Conservation (phyloP, 129 eudicot genomes). For the Ambrosia artemisiifolia region DNA sequence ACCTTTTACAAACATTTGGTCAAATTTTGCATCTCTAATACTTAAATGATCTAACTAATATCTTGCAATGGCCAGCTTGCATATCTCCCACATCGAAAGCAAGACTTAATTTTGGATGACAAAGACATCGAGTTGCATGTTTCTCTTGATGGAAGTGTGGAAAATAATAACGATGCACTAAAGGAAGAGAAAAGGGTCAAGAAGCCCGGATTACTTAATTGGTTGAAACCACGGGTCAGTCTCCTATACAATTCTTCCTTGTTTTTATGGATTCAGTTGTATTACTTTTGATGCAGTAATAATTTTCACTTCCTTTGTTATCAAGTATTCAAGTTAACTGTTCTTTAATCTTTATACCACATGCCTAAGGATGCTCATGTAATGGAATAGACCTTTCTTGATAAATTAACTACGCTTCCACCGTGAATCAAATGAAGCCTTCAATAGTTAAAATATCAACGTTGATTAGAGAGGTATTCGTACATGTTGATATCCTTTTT, state of each 20-base stretch:
- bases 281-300: not conserved
- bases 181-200: slow-evolving; percentile 75
- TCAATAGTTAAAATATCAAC: not conserved
- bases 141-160: slow-evolving; percentile 61
- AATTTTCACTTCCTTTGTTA: not conserved
- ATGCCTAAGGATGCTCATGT: not conserved
- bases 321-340: not conserved
- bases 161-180: slow-evolving; percentile 44
- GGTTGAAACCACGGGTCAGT: slow-evolving; percentile 89
- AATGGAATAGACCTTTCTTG: not conserved
- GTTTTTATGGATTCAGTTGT: not conserved
- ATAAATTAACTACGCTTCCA: not conserved
- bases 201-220: slow-evolving; percentile 82
- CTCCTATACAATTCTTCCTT: slow-evolving; percentile 16
- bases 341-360: not conserved
- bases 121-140: slow-evolving; percentile 60
- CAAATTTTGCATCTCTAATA: not conserved
- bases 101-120: slow-evolving; percentile 75
- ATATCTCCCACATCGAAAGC: slow-evolving; percentile 80
- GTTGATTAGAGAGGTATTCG: not conserved
- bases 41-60: not conserved
- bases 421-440: not conserved
- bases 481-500: not conserved
- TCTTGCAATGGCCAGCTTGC: slow-evolving; percentile 61
- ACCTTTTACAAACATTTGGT: not conserved